Evolutionary conservation across 2,329 filamentous ascomycete species (phyloP).

Genomic region (Alternaria sp.): DNA sequence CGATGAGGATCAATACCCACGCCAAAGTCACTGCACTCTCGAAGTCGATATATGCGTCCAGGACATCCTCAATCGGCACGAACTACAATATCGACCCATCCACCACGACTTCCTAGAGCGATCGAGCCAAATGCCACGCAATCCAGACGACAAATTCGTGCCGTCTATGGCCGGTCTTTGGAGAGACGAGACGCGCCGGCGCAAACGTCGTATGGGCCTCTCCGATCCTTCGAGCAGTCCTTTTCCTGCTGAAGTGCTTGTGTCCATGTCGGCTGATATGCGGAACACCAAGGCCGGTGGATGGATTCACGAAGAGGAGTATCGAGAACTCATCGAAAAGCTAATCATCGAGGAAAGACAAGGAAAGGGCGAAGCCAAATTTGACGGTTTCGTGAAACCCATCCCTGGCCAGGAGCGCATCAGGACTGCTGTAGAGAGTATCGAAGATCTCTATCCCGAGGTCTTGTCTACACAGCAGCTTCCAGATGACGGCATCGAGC

Average conservation of each 20-base stretch:
- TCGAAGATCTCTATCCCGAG: constrained; percentile 83
- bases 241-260: constrained; percentile 79
- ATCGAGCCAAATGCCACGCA: constrained; percentile 60
- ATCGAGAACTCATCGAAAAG: constrained; percentile 66
- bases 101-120: constrained; percentile 89
- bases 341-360: constrained; percentile 70
- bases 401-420: constrained; percentile 63
- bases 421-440: constrained; percentile 80
- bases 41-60: constrained; percentile 91
- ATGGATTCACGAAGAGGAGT: constrained; percentile 94
- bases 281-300: constrained; percentile 74
- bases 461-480: constrained; percentile 54
- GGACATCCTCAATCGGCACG: constrained; percentile 81
- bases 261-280: constrained; percentile 87
- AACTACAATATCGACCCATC: constrained; percentile 76
- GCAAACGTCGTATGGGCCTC: constrained; percentile 74
- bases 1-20: constrained; percentile 69
- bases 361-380: constrained; percentile 58
- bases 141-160: constrained; percentile 78
- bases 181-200: constrained; percentile 83
- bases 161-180: constrained; percentile 93
- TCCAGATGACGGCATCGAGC: constrained; percentile 12
- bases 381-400: constrained; percentile 69
- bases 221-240: constrained; percentile 71
- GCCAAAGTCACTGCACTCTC: constrained; percentile 84